Conservation (phyloP, 83 land plant genomes). For the Picea engelmannii region DNA sequence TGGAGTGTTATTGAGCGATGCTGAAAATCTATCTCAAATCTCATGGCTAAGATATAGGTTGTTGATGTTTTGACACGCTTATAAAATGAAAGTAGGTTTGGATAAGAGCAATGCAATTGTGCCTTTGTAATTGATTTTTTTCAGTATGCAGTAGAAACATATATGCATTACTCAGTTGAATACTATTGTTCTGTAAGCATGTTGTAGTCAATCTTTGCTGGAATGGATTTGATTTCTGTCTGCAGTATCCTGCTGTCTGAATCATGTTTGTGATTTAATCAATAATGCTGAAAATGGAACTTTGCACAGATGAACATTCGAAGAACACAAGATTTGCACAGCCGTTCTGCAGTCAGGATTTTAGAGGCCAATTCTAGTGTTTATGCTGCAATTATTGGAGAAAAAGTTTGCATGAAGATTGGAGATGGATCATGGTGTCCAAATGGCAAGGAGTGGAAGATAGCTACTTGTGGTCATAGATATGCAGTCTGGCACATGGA, state of each 20-base stretch:
- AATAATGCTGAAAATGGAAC: neutral
- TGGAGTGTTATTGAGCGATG: neutral
- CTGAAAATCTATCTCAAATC: neutral
- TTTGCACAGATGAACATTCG: slow-evolving; percentile 65
- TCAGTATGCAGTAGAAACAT: neutral
- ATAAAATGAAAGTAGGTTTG: neutral
- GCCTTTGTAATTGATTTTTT: neutral
- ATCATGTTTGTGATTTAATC: neutral
- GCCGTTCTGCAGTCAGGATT: slow-evolving; percentile 70
- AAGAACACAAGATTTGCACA: slow-evolving; percentile 58
- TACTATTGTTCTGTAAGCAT: neutral
- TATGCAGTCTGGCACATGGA: slow-evolving; percentile 67
- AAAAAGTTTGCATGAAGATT: slow-evolving; percentile 81
- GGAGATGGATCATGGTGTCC: slow-evolving; percentile 88
- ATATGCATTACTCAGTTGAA: neutral
- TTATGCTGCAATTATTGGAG: slow-evolving; percentile 77
- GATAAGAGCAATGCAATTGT: neutral
- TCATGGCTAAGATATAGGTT: neutral
- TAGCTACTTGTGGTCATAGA: slow-evolving; percentile 66
- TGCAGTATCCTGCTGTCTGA: neutral
- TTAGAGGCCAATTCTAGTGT: slow-evolving; percentile 63
- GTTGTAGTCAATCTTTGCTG: neutral
- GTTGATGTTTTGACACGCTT: neutral
- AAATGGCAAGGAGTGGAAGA: slow-evolving; percentile 55
- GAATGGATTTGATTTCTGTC: neutral